Evolutionary conservation across 1,284 basidiomycete species (phyloP), one percentile per base, ranked within the genome.

Genomic region (Ustilago loliicola): DNA sequence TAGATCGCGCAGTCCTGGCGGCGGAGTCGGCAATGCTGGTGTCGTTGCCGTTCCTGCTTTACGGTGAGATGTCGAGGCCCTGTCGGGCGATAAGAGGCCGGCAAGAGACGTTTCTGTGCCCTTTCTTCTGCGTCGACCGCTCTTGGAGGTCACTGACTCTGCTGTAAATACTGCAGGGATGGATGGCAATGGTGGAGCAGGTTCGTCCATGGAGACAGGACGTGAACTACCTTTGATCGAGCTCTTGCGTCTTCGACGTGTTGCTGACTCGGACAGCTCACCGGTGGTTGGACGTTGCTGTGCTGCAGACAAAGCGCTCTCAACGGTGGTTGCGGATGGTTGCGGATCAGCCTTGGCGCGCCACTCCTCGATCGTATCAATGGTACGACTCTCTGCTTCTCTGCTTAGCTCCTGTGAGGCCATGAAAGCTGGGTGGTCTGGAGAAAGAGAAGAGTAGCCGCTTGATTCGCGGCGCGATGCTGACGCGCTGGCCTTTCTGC

Each of bases 311-410:
- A 53, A 23, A 17, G 27, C 23, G 25, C n/a, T 45, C 21, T 30
- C 57, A 1, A 57, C 13, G 32, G 47, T 21, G 21, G 34, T 30
- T 13, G 25, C 47, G 10, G 55, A n/a, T 15, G 63, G 21, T 4
- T 61, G 48, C 1, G 57, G 29, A 23, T 40, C 60, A 6, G 60
- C 65, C 50, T 75, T 79, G 38, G 63, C 72, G 13, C 72, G 61
- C 76, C 76, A 79, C 29, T 79, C 72, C 45, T 79, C 65, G 55
- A 79, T 79, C 15, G 72, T 70, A 56, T 79, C 76, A 53, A 79
- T 65, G 47, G 45, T 52, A 1, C 76, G 61, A 51, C 58, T 71
- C 27, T 55, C 76, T 1, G 72, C 72, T 40, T 79, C 76, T 48
- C 34, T 58, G n/a, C 50, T 71, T 11, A 78, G 62, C 48, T 78